phyloP scores from a whole-genome alignment of 768 basidiomycete genomes.

The Cantharellus cinnabarinus region DNA sequence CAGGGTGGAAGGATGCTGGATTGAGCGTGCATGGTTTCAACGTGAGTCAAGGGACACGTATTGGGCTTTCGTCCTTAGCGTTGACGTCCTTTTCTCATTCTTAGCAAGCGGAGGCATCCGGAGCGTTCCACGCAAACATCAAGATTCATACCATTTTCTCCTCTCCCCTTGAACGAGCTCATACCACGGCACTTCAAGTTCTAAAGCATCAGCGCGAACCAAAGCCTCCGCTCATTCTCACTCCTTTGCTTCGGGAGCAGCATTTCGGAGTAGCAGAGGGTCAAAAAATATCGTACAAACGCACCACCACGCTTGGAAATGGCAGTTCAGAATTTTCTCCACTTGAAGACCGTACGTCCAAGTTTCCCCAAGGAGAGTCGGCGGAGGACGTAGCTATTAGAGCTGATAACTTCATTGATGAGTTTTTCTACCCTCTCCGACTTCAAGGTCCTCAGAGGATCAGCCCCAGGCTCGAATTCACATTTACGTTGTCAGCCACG shows the following conservation, averaged over 20 bases:
- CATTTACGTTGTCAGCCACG: slow-evolving; percentile 22
- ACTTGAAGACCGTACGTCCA: neutral
- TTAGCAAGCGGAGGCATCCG: slow-evolving; percentile 19
- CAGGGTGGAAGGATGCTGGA: slow-evolving; percentile 18
- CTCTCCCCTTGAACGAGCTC: slow-evolving; percentile 19
- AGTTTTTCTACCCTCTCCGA: slow-evolving; percentile 17
- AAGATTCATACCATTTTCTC: slow-evolving; percentile 17
- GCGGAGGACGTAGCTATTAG: slow-evolving; percentile 19
- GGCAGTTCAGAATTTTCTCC: slow-evolving; percentile 4
- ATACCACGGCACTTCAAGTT: slow-evolving; percentile 17
- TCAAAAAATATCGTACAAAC: slow-evolving; percentile 3
- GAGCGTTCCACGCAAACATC: slow-evolving; percentile 8
- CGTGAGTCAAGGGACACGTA: neutral
- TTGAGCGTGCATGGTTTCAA: slow-evolving; percentile 16
- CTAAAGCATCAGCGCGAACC: slow-evolving; percentile 15
- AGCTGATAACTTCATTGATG: slow-evolving; percentile 17
- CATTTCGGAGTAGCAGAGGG: slow-evolving; percentile 21
- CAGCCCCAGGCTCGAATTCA: slow-evolving; percentile 8
- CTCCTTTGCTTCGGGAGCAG: slow-evolving; percentile 20
- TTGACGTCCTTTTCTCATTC: neutral
- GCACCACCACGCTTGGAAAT: slow-evolving; percentile 6
- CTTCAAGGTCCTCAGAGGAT: slow-evolving; percentile 2
- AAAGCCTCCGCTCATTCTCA: slow-evolving; percentile 14
- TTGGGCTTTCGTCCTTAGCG: neutral
- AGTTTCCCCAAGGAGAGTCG: slow-evolving; percentile 19